Evolutionary conservation across 495 filamentous ascomycete species (phyloP).

Genomic region (Halenospora varia): DNA sequence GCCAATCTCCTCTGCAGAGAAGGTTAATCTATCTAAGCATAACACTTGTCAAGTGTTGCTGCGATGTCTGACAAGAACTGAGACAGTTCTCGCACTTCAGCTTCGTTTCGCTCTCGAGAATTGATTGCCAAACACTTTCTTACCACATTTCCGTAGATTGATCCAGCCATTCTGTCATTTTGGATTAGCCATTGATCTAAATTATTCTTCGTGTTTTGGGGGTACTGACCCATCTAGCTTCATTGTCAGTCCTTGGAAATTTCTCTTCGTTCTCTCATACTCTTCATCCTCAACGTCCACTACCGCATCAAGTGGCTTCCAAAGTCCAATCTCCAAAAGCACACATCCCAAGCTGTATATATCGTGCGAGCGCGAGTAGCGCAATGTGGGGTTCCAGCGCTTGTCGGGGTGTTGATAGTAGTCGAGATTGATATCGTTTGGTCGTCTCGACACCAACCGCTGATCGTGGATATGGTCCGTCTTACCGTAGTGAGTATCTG

Average conservation of each 20-base stretch:
- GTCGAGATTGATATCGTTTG: conserved; percentile 16
- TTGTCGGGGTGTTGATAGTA: conserved; percentile 26
- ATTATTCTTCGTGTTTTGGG: background rate
- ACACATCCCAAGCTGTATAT: conserved; percentile 62
- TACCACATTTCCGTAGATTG: conserved; percentile 22
- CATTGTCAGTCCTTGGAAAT: conserved; percentile 17
- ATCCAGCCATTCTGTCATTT: conserved; percentile 12
- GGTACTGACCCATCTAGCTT: conserved; percentile 20
- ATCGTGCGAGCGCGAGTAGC: conserved; percentile 41
- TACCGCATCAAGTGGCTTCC: conserved; percentile 39
- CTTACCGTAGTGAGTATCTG: background rate
- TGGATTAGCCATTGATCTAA: background rate
- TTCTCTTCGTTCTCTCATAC: conserved; percentile 16
- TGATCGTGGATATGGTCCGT: background rate
- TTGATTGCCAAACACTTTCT: conserved; percentile 20
- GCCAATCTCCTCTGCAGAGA: too few relatives aligned
- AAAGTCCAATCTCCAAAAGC: conserved; percentile 58
- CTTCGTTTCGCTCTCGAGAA: conserved; percentile 15
- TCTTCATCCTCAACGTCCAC: conserved; percentile 21
- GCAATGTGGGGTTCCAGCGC: conserved; percentile 13
- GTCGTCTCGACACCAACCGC: background rate
- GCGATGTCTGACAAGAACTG: conserved; percentile 21
- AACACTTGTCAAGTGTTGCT: conserved; percentile 17
- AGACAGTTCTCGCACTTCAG: conserved; percentile 9
- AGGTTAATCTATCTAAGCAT: too few relatives aligned